Base-by-base conservation (phyloP, 495 filamentous ascomycete genomes). In the Evansstolkia leycettana region DNA sequence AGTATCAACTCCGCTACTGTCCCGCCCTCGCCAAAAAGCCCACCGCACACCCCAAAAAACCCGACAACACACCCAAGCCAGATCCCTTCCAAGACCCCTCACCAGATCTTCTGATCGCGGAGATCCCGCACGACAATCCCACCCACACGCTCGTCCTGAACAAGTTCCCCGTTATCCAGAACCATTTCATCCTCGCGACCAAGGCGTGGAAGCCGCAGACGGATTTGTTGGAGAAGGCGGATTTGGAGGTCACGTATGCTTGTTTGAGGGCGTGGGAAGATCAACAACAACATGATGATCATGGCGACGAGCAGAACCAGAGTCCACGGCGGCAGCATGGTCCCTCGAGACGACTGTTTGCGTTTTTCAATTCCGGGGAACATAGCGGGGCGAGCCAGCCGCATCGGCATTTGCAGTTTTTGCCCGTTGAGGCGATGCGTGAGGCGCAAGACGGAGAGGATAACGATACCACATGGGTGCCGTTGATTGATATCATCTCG, bases 1-100 rank as follows among this genome's bases (percentile, higher is more conserved):
- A 79, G 75, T 88, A 80, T 54, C 82, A 89, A 67, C 63, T 89
- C 13, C 77, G 82, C 27, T 89, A 76, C 58, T 84, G 82, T 36
- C 82, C 83, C 2, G 67, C 80, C 4, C 73, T 92, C 3, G 73
- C 75, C 19, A 74, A 77, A 40, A 90, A 88, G 50, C 80, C 82
- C 5, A 65, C 58, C 8, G 57, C 52, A 27, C 69, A 62, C 42
- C 50, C 57, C 4, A 50, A 51, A 5, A 37, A 51, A 25, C 45
- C 46, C 11, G 47, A 51, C 7, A 54, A 41, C 26, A 46, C 34
- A 25, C 62, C 55, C n/a, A 75, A 72, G 50, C 58, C 70, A 42
- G 78, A 89, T 50, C 82, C 82, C 23, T 92, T 92, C 57, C 66
- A 76, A 31, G 69, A 78, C 36, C 84, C 82, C 1, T 54, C 65